A percentile compares a stretch with the other conserved stretches of the same genome.
Evolutionary conservation across 2,329 filamentous ascomycete species (phyloP).

Genomic region (Talaromyces sp.): DNA sequence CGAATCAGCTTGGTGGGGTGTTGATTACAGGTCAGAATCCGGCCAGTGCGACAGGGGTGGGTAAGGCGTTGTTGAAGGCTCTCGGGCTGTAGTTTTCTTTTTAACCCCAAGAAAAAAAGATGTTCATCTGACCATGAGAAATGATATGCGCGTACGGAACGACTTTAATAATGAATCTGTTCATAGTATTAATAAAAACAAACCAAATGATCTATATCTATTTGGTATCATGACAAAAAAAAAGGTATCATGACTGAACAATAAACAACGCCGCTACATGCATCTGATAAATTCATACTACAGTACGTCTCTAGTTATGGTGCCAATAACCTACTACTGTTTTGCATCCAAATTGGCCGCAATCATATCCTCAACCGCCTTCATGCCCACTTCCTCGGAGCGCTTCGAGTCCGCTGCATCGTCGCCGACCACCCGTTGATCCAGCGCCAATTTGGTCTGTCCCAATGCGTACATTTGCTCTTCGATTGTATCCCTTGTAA

Average conservation of each 20-base stretch:
- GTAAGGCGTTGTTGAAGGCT: constrained; percentile 38
- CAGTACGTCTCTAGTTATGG: background rate
- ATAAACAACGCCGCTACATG: constrained; percentile 2
- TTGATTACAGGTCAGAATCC: constrained; percentile 49
- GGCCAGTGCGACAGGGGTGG: constrained; percentile 38
- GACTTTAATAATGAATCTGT: background rate
- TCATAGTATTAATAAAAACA: background rate
- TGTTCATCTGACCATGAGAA: background rate
- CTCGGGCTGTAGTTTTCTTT: constrained; percentile 9
- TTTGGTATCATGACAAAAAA: constrained; percentile 1
- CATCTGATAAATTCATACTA: background rate
- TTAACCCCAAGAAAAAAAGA: too few relatives aligned
- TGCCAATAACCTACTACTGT: background rate
- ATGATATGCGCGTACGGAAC: background rate
- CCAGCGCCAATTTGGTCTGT: constrained; percentile 86
- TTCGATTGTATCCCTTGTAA: constrained; percentile 78
- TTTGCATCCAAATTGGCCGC: constrained; percentile 32
- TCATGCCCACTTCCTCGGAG: constrained; percentile 45
- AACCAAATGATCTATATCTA: background rate
- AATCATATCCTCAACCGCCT: constrained; percentile 46
- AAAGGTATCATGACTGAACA: too few relatives aligned
- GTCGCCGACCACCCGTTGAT: constrained; percentile 64
- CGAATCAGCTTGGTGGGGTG: constrained; percentile 21
- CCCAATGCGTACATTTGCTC: constrained; percentile 90
- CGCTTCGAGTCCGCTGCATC: constrained; percentile 47